Conservation (phyloP, 805 yeast species). For the Lipomyces orientalis region DNA sequence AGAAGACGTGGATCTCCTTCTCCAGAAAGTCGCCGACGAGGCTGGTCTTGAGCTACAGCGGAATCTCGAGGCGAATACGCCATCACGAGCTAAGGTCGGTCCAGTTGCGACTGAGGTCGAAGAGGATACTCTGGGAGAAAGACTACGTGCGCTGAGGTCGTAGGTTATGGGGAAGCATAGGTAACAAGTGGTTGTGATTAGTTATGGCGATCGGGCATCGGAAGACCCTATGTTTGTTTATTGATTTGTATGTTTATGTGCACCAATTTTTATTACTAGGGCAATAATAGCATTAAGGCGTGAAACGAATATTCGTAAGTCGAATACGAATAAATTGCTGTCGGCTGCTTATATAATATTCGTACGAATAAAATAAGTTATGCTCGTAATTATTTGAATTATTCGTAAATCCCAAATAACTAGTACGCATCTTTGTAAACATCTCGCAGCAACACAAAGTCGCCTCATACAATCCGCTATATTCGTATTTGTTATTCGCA, state of each 20-base stretch:
- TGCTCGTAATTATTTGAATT: too few relatives aligned
- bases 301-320: too few relatives aligned
- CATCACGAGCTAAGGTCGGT: conserved; percentile 63
- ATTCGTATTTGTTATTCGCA: too few relatives aligned
- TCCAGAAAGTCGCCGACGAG: conserved; percentile 94
- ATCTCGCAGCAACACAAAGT: too few relatives aligned
- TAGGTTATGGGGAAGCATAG: conserved; percentile 9
- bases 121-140: conserved; percentile 86
- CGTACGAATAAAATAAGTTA: too few relatives aligned
- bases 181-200: not conserved
- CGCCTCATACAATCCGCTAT: too few relatives aligned
- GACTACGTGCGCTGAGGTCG: conserved; percentile 80
- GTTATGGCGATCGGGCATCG: not conserved
- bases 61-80: conserved; percentile 59
- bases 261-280: not conserved
- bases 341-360: too few relatives aligned
- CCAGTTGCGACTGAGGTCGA: conserved; percentile 58
- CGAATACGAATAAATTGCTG: too few relatives aligned
- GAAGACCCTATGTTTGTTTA: not conserved
- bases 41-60: conserved; percentile 94
- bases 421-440: too few relatives aligned
- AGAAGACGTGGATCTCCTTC: conserved; percentile 88
- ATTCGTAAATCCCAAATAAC: too few relatives aligned
- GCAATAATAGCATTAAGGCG: not conserved
- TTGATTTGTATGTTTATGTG: not conserved